Base-by-base conservation (phyloP, 2,329 filamentous ascomycete species). In the Westerdykella aurantiaca region DNA sequence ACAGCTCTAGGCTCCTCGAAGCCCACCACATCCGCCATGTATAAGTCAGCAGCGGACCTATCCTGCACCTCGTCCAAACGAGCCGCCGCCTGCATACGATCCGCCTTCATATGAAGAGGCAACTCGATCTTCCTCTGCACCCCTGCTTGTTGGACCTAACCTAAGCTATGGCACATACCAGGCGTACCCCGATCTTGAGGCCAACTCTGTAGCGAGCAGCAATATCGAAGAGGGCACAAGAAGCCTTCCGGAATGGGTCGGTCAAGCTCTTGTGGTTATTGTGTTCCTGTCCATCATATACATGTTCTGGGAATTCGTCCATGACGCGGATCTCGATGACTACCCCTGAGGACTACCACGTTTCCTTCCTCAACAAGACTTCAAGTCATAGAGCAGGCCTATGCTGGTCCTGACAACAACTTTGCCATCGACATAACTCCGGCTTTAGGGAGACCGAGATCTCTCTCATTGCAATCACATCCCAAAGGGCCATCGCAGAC, bases 51-150 rank as follows among this genome's bases (percentile, higher is more conserved):
- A 45, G 43, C 44, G 49, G 14, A 39, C 37, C 38, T 49, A 48
- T 34, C 48, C 45, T 42, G 38, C 38, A 33, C 41, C 42, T 22
- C 50, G 44, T 11, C 55, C 58, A 33, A 52, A 58, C 22, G 57
- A 58, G 21, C 56, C 61, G 13, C 63, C 60, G 6, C 42, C 42
- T 13, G 25, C 37, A 13, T 35, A 44, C 11, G 22, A 23, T n/a
- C 42, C 42, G 5, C 63, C 63, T 4, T 65, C 62, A 2, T 67
- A 67, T 39, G 53, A 64, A 16, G 61, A 63, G 39, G 58, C 61
- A 5, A 61, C 53, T 2, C 51, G 52, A 1, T 56, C 55, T 13
- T 42, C 49, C 2, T 43, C 44, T 12, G 45, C 57, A 4, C 63
- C 63, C 1, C 55, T 64, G n/a, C 53, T 64, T 1, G 57, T 58